These are phyloP conservation scores for Mytilinidion resinicola DNA, from an alignment of 495 filamentous ascomycete species.

Conservation along the genomic window DNA sequence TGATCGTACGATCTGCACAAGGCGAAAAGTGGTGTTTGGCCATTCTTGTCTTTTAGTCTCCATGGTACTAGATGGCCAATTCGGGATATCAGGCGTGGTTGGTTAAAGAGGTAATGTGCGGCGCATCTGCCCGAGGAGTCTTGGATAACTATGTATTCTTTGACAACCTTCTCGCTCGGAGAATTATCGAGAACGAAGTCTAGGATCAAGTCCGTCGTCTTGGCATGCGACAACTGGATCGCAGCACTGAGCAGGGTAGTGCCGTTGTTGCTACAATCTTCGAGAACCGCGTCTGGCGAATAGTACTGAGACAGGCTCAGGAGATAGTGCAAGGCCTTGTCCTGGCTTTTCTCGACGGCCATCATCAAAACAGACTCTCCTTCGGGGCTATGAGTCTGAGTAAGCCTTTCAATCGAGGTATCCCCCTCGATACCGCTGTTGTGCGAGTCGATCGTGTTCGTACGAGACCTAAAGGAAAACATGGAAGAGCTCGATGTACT, in stretches of 20 bases:
- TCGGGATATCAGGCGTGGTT: conserved; percentile 66
- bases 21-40: conserved; percentile 92
- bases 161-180: conserved; percentile 46
- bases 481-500: conserved; percentile 83
- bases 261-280: conserved; percentile 80
- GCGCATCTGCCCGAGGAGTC: conserved; percentile 83
- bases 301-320: conserved; percentile 69
- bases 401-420: conserved; percentile 71
- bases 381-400: conserved; percentile 70
- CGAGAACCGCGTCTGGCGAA: conserved; percentile 58
- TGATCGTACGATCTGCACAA: conserved; percentile 95
- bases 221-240: conserved; percentile 75
- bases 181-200: conserved; percentile 53
- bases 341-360: conserved; percentile 74
- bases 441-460: conserved; percentile 67
- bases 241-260: conserved; percentile 89
- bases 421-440: conserved; percentile 74
- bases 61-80: conserved; percentile 78
- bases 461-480: conserved; percentile 67
- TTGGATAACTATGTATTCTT: conserved; percentile 62
- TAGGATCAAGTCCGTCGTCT: conserved; percentile 68
- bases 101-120: conserved; percentile 94
- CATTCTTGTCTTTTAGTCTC: conserved; percentile 87
- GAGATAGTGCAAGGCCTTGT: conserved; percentile 67
- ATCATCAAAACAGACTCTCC: conserved; percentile 95